Conservation (phyloP, 768 basidiomycete genomes). For the Glaciozyma martinii region DNA sequence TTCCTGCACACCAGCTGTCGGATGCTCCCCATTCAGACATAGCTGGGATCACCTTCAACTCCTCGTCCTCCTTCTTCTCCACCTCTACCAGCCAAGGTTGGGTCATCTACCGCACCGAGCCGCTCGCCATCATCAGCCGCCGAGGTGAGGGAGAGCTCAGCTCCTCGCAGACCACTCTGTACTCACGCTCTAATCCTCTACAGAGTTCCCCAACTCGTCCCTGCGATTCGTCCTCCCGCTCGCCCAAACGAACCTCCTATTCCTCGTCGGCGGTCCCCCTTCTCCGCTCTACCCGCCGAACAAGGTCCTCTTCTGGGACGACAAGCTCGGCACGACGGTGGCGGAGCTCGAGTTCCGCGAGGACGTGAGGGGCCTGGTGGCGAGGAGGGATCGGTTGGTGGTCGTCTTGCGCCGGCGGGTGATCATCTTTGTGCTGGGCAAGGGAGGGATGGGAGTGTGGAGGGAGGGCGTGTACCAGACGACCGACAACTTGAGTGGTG, state of each 20-base stretch:
- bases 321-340: conserved; percentile 58
- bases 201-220: conserved; percentile 28
- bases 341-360: conserved; percentile 86
- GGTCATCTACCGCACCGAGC: conserved; percentile 18
- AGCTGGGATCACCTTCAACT: conserved; percentile 4
- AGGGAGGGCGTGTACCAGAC: conserved; percentile 76
- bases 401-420: conserved; percentile 50
- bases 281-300: conserved; percentile 85
- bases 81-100: conserved; percentile 26
- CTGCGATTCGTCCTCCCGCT: conserved; percentile 48
- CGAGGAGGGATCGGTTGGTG: conserved; percentile 31
- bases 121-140: conserved; percentile 3
- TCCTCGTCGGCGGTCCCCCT: conserved; percentile 76
- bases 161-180: accelerated
- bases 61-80: conserved; percentile 12
- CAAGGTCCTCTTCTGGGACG: conserved; percentile 86
- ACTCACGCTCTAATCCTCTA: accelerated
- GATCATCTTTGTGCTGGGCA: conserved; percentile 63
- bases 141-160: conserved; percentile 16
- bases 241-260: conserved; percentile 71
- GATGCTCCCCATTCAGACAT: conserved; percentile 15
- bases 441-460: conserved; percentile 44
- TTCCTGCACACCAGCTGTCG: conserved; percentile 15
- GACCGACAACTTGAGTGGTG: conserved; percentile 73
- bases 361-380: conserved; percentile 31